A percentile compares a stretch with the other conserved stretches of the same genome.
Conservation (phyloP, 306 rosid genomes). For the Alnus rubra region DNA sequence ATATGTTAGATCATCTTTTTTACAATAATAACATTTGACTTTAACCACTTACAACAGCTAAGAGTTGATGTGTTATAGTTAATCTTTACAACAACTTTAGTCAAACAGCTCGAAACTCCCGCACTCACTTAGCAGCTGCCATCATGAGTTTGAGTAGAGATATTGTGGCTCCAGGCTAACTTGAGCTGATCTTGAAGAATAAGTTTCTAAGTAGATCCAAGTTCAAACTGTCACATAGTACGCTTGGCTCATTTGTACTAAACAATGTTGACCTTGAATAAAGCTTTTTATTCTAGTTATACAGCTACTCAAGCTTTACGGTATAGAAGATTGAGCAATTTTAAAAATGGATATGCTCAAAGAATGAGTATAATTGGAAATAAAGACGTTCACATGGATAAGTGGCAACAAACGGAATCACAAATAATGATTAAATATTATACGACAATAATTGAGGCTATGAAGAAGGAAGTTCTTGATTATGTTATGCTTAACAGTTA, state of each 20-base stretch:
- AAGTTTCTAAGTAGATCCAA: neutral
- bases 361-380: neutral
- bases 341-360: neutral
- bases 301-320: neutral
- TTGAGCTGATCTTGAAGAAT: slow-evolving; percentile 3
- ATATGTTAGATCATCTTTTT: neutral
- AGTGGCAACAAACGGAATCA: neutral
- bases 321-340: neutral
- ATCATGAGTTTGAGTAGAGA: neutral
- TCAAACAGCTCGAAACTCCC: neutral
- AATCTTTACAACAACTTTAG: neutral
- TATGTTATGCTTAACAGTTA: neutral
- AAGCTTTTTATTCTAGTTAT: neutral
- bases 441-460: neutral
- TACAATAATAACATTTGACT: neutral
- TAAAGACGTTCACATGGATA: neutral
- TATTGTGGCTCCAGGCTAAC: neutral
- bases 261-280: neutral
- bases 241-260: neutral
- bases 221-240: neutral
- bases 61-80: neutral
- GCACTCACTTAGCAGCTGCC: neutral
- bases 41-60: neutral
- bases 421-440: neutral
- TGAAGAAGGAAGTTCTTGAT: neutral